Evolutionary conservation across 768 basidiomycete genomes (phyloP), one percentile per base, ranked within the genome.

Genomic region (Tephrocybe sp.): DNA sequence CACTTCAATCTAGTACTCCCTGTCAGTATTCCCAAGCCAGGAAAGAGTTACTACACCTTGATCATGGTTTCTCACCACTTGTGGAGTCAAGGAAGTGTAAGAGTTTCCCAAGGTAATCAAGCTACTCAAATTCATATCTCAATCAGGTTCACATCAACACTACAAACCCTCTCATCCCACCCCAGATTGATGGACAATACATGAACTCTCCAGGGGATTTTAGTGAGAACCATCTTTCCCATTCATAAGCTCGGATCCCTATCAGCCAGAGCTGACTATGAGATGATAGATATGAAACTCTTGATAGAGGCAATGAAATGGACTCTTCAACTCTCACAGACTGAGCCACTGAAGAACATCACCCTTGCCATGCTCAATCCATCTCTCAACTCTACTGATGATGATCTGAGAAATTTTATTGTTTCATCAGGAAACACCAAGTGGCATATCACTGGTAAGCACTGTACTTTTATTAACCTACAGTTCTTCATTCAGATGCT

Each of bases 61-160:
- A 17, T 42, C 23, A 11, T 51, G 9, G 33, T 43, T 43, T 24
- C 44, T 8, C 50, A 51, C 20, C 50, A 51, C 24, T 20, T 44
- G n/a, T 51, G 50, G 50, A 51, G 50, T 25, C 50, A 42, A 23
- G 50, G 50, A 12, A 51, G 33, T 26, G 50, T 51, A n/a, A n/a
- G 32, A 12, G 50, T 14, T 17, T 15, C 30, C 33, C 17, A 17
- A 4, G n/a, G n/a, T 21, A 14, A 25, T 15, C 36, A 17, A 4
- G 18, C 21, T 14, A 21, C 2, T 10, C 8, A 21, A 23, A 26
- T 36, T 4, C 43, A n/a, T 7, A 25, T 11, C 23, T 4, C 23
- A 12, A 15, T n/a, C 23, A 51, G 51, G 38, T 53, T 3, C 53
- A 54, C 23, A 23, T 45, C 14, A 42, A 28, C 7, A 49, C 39